phyloP scores from a whole-genome alignment of 768 basidiomycete species.

The Psilocybe cyanescens region DNA sequence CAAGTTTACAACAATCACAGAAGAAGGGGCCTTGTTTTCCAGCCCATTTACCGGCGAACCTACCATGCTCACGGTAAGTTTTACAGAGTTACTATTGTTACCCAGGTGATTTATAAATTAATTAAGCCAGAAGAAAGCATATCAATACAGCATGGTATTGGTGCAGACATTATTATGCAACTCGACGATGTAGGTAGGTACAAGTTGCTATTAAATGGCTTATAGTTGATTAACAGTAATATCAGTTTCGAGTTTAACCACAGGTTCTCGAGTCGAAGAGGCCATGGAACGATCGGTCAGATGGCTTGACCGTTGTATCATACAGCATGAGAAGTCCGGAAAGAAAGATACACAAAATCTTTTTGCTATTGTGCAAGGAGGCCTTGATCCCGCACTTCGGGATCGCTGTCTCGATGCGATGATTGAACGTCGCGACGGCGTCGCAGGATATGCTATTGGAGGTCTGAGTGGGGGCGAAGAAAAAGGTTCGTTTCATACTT shows the following conservation, averaged over 20 bases:
- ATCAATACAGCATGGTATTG: conserved; percentile 87
- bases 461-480: conserved; percentile 91
- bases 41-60: conserved; percentile 88
- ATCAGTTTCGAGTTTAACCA: conserved; percentile 77
- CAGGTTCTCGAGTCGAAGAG: conserved; percentile 81
- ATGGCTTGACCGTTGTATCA: conserved; percentile 90
- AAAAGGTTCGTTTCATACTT: conserved; percentile 58
- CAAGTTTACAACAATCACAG: conserved; percentile 86
- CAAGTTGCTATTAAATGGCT: neutral
- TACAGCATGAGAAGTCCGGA: conserved; percentile 70
- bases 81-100: conserved; percentile 1
- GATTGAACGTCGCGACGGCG: conserved; percentile 71
- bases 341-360: conserved; percentile 74
- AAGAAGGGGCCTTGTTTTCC: conserved; percentile 85
- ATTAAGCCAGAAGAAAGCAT: conserved; percentile 90
- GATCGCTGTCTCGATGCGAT: conserved; percentile 82
- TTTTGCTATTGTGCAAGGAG: conserved; percentile 93
- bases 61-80: conserved; percentile 82
- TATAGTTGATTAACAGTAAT: neutral
- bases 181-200: conserved; percentile 85
- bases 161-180: conserved; percentile 95
- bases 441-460: conserved; percentile 92
- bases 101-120: conserved; percentile 2
- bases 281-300: conserved; percentile 88
- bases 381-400: conserved; percentile 71